Evolutionary conservation across 1,284 basidiomycete species (phyloP), one percentile per base, ranked within the genome.

Genomic region (Trichosporon asahii): DNA sequence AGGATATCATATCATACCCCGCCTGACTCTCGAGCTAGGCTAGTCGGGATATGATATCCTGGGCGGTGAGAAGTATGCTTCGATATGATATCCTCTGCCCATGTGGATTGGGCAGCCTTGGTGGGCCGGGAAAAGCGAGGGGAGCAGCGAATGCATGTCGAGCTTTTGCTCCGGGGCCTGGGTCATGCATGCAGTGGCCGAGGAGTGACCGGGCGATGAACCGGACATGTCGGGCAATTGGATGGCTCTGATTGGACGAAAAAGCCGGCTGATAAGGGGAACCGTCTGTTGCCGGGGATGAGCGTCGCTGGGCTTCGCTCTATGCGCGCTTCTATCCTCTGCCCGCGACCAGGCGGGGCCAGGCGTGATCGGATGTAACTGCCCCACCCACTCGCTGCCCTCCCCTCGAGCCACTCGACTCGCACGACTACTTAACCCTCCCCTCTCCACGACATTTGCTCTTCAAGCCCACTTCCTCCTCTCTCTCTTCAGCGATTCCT

Each of bases 391-490:
- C 57, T n/a, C 29, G 27, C 57, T 60, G 11, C 27, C 14, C 53
- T 57, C 53, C 12, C 25, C 53, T 57, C 53, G 11, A 6, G 5
- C 12, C 23, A 29, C 55, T 29, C 12, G 15, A 18, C 27, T 31
- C 57, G 27, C 57, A 61, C 57, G 57, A 61, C 57, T 61, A 61
- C 57, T 61, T 61, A 61, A 61, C 57, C 27, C 57, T 14, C 18
- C 27, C 8, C 27, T 31, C 57, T 18, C 23, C 57, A 12, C 23
- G 57, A 60, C 55, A 29, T n/a, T 29, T 31, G 29, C 29, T 60
- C 55, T 18, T n/a, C 55, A 60, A 9, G 9, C 55, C 27, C 35
- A 57, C 57, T 27, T 61, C 29, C 27, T 31, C 27, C 57, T 61
- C 57, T 31, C 57, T 31, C 57, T 60, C 55, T 60, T 8, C 27